Conservation (phyloP, 441 rosid genomes). For the Sinapis alba region DNA sequence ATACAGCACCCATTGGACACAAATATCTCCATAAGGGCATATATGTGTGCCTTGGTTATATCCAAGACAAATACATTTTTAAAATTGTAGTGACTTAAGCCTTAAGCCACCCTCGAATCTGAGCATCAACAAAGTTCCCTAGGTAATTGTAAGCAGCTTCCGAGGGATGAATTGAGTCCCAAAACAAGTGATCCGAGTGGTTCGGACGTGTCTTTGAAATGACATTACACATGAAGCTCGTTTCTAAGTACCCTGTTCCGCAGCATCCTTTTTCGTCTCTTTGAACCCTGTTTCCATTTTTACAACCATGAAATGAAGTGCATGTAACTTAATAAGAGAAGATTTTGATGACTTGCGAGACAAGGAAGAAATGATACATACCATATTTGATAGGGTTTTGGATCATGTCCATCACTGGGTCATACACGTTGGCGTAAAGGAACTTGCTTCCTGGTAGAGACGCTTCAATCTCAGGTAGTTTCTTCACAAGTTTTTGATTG, state of each 20-base stretch:
- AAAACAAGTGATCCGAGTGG: constrained; percentile 47
- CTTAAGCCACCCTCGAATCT: constrained; percentile 26
- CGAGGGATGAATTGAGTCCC: constrained; percentile 57
- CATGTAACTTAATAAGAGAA: not conserved
- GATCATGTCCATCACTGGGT: constrained; percentile 49
- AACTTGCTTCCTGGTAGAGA: constrained; percentile 44
- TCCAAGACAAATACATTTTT: not conserved
- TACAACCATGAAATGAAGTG: not conserved
- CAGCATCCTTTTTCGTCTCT: constrained; percentile 47
- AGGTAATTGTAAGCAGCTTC: constrained; percentile 46
- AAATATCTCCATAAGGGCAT: not conserved
- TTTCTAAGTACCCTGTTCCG: constrained; percentile 41
- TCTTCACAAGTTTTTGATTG: constrained; percentile 49
- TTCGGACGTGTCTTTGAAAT: constrained; percentile 38
- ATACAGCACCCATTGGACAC: not conserved
- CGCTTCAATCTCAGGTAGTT: constrained; percentile 41
- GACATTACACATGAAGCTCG: constrained; percentile 35
- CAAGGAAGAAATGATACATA: constrained; percentile 10
- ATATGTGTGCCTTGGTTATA: not conserved
- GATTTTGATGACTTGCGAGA: not conserved
- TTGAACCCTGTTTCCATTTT: constrained; percentile 25
- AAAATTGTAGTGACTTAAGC: constrained; percentile 11
- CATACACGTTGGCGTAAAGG: constrained; percentile 44
- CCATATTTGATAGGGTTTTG: constrained; percentile 48
- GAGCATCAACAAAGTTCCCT: constrained; percentile 10